A percentile compares a stretch with the other conserved stretches of the same genome.
These are phyloP conservation scores for Claviceps citrina DNA, from an alignment of 2,329 filamentous ascomycete species.

Conservation along the genomic window DNA sequence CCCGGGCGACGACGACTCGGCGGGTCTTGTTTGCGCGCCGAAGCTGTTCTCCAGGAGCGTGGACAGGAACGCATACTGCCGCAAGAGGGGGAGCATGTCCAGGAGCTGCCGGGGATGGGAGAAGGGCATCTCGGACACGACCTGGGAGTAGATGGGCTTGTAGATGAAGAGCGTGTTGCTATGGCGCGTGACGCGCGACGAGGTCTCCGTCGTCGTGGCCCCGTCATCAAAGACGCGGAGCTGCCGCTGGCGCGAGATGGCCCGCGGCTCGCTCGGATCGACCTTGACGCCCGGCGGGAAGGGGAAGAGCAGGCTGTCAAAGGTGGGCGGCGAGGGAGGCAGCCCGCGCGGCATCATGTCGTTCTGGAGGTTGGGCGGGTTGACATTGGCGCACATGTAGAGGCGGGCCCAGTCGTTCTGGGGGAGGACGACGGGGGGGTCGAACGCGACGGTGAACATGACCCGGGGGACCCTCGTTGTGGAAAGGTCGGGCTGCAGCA, in stretches of 20 bases:
- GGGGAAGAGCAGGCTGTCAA: slow-evolving; percentile 44
- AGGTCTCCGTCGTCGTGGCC: too few species aligned
- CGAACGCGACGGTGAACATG: slow-evolving; percentile 58
- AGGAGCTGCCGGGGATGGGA: slow-evolving; percentile 64
- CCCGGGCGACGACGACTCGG: not conserved
- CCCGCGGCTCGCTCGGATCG: slow-evolving; percentile 42
- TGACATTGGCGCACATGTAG: slow-evolving; percentile 38
- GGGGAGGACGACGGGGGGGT: slow-evolving; percentile 59
- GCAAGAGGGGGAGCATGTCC: slow-evolving; percentile 54
- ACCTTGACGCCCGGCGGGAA: slow-evolving; percentile 31
- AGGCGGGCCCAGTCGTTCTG: slow-evolving; percentile 47
- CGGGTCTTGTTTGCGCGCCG: slow-evolving; percentile 18
- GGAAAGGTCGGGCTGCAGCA: slow-evolving; percentile 31
- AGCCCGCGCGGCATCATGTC: slow-evolving; percentile 16
- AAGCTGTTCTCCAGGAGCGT: slow-evolving; percentile 50
- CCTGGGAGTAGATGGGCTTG: slow-evolving; percentile 56
- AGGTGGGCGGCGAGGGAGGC: slow-evolving; percentile 26
- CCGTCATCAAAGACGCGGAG: slow-evolving; percentile 27
- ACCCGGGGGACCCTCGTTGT: slow-evolving; percentile 49
- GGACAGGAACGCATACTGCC: slow-evolving; percentile 61
- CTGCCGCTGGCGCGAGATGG: slow-evolving; percentile 33
- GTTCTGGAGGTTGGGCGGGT: slow-evolving; percentile 22
- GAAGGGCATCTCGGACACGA: slow-evolving; percentile 55
- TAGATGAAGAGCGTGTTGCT: slow-evolving; percentile 52
- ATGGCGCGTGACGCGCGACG: slow-evolving; percentile 25